Percentiles rank a stretch among this genome's conserved stretches.
phyloP scores from a whole-genome alignment of 441 rosid species.

The Erodium trifolium region DNA sequence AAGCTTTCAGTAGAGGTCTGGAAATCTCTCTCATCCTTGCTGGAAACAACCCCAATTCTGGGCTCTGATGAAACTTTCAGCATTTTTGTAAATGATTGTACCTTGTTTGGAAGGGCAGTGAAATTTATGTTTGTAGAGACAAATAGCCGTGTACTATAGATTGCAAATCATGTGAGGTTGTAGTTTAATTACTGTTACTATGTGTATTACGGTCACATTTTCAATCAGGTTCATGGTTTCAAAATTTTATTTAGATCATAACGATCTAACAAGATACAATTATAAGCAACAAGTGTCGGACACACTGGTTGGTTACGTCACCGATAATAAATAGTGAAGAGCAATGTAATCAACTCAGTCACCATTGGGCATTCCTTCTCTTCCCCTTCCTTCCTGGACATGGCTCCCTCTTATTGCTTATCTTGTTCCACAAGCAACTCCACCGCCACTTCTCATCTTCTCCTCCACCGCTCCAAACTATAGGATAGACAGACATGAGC shows the following conservation, averaged over 20 bases:
- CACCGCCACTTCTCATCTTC: conserved; percentile 31
- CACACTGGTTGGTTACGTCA: too few relatives aligned
- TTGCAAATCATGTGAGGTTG: not conserved
- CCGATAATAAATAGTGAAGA: too few relatives aligned
- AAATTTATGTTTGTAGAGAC: not conserved
- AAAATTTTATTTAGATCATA: too few relatives aligned
- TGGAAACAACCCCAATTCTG: conserved; percentile 78
- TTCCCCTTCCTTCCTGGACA: conserved; percentile 23
- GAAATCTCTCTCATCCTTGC: conserved; percentile 97
- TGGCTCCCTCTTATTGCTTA: conserved; percentile 43
- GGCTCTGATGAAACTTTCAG: conserved; percentile 19
- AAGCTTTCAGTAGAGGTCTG: conserved; percentile 90
- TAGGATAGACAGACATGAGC: too few relatives aligned
- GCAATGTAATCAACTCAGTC: too few relatives aligned
- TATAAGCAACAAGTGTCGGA: too few relatives aligned
- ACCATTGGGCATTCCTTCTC: conserved; percentile 24
- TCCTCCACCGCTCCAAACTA: conserved; percentile 25
- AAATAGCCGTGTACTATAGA: not conserved
- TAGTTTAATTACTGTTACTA: too few relatives aligned
- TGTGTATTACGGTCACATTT: too few relatives aligned
- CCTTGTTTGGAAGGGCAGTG: not conserved
- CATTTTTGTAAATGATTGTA: not conserved
- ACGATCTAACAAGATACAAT: too few relatives aligned
- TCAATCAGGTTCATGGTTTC: too few relatives aligned
- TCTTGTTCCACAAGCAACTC: too few relatives aligned